Percentiles rank a stretch among this genome's conserved stretches.
phyloP scores from a whole-genome alignment of 345 rosid genomes.

The Eucalyptus decipiens region DNA sequence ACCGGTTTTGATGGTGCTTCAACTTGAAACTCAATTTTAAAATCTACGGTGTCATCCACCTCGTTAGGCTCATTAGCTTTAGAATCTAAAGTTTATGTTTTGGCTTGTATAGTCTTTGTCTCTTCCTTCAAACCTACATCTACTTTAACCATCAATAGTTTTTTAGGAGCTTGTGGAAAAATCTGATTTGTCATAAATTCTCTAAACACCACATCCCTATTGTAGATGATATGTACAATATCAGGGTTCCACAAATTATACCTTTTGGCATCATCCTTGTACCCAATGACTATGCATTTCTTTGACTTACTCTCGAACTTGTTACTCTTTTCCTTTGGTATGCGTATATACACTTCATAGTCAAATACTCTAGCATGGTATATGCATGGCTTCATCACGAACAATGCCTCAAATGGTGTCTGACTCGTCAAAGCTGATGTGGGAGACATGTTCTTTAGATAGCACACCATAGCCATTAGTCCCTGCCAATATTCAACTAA shows the following conservation, averaged over 20 bases:
- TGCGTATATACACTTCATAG: fast-evolving
- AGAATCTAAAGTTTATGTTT: background rate
- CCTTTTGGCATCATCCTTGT: background rate
- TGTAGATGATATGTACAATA: background rate
- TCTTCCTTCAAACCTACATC: background rate
- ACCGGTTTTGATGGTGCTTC: background rate
- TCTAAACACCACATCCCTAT: background rate
- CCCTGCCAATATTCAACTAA: too few species aligned
- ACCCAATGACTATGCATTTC: too few species aligned
- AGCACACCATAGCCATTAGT: too few species aligned
- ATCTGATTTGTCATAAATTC: background rate
- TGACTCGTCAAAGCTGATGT: too few species aligned
- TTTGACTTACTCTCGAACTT: too few species aligned
- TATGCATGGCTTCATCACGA: too few species aligned
- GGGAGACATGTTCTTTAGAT: too few species aligned
- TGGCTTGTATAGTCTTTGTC: background rate
- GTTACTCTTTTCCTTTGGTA: too few species aligned
- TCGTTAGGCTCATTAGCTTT: background rate
- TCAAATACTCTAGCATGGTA: too few species aligned
- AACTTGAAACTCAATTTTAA: background rate
- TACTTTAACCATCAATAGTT: background rate
- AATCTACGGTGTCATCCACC: background rate
- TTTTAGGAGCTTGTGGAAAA: background rate
- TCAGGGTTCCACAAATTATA: background rate
- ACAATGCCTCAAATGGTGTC: too few species aligned